Evolutionary conservation across 83 land plant genomes (phyloP).

Genomic region (Picea abies): DNA sequence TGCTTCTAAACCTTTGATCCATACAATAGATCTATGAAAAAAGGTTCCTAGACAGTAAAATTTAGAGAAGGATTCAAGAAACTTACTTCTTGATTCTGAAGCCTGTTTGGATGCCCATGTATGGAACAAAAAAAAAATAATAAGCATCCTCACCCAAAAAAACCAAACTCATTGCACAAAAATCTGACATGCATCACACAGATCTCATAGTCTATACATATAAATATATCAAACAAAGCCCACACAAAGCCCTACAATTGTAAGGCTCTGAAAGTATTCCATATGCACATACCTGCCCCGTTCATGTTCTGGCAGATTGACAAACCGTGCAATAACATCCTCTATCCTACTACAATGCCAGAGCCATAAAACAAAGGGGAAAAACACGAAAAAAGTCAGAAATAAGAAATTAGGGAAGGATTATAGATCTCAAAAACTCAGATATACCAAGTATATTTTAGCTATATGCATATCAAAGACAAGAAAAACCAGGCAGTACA

Average conservation of each 20-base stretch:
- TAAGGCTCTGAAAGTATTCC: no score
- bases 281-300: slow-evolving; percentile 19
- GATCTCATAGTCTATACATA: background rate
- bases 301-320: slow-evolving; percentile 50
- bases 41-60: background rate
- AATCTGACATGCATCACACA: no score
- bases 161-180: no score
- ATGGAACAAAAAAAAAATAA: background rate
- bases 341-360: slow-evolving; percentile 31
- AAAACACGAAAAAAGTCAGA: background rate
- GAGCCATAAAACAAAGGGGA: background rate
- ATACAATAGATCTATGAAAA: background rate
- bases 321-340: slow-evolving; percentile 34
- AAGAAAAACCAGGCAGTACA: background rate
- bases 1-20: background rate
- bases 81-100: slow-evolving; percentile 11
- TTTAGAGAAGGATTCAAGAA: no score
- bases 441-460: background rate
- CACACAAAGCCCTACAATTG: background rate
- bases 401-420: background rate
- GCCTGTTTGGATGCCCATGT: background rate
- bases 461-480: background rate
- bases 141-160: background rate
- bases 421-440: background rate
- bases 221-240: background rate